phyloP scores from a whole-genome alignment of 2,329 filamentous ascomycete genomes.

The Penicillium sp. region DNA sequence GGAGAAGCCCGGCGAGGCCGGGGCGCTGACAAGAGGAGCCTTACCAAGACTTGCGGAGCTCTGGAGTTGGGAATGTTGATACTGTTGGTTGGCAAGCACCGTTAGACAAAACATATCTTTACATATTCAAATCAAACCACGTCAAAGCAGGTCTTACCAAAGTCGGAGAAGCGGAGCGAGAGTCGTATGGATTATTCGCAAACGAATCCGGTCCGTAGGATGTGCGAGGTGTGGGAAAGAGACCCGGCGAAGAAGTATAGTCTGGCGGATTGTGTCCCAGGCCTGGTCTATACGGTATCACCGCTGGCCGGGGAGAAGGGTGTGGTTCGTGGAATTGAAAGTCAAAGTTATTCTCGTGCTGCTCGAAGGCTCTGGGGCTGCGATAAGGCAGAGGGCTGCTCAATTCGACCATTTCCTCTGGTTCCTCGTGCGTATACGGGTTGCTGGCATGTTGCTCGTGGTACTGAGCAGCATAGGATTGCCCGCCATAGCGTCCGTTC shows the following conservation, averaged over 20 bases:
- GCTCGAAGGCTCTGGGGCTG: conserved; percentile 3
- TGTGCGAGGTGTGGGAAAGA: conserved; percentile 22
- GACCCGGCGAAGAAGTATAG: conserved; percentile 23
- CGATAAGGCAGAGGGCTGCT: conserved; percentile 20
- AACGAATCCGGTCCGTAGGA: conserved; percentile 26
- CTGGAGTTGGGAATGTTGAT: conserved; percentile 27
- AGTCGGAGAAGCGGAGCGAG: conserved; percentile 34
- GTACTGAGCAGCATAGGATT: conserved; percentile 11
- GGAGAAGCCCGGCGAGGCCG: conserved; percentile 32
- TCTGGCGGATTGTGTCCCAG: conserved; percentile 26
- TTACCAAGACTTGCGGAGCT: conserved; percentile 39
- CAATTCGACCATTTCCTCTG: conserved; percentile 33
- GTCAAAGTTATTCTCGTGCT: conserved; percentile 20
- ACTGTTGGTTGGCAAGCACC: conserved; percentile 13
- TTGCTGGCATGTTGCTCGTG: background rate
- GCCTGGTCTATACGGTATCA: conserved; percentile 28
- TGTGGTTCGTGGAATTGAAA: conserved; percentile 15
- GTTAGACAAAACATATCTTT: background rate
- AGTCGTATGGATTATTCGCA: conserved; percentile 32
- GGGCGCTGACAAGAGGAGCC: conserved; percentile 35
- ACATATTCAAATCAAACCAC: background rate
- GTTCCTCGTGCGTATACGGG: conserved; percentile 16
- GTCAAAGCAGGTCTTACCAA: conserved; percentile 25
- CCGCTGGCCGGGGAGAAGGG: conserved; percentile 19
- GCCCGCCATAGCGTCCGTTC: conserved; percentile 16